A percentile compares a stretch with the other conserved stretches of the same genome.
phyloP scores from a whole-genome alignment of 1,284 basidiomycete species.

The Cutaneotrichosporon sp. region DNA sequence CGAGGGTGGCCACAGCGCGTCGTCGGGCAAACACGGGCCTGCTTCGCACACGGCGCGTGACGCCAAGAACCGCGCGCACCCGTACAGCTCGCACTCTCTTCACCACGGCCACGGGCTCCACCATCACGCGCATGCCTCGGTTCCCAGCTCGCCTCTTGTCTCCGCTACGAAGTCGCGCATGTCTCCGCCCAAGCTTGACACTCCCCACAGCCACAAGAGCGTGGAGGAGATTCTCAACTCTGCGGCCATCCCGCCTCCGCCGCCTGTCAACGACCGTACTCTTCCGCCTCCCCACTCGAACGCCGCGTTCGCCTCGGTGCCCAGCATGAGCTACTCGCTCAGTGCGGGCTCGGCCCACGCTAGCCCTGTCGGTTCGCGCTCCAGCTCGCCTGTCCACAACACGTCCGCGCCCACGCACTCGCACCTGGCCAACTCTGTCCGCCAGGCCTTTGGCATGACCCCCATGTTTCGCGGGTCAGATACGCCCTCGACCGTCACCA shows the following conservation, averaged over 20 bases:
- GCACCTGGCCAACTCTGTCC: slow-evolving; percentile 61
- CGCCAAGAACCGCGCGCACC: slow-evolving; percentile 51
- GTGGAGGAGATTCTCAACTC: slow-evolving; percentile 56
- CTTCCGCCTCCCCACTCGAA: slow-evolving; percentile 45
- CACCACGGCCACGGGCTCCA: slow-evolving; percentile 14
- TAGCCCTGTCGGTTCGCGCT: slow-evolving; percentile 46
- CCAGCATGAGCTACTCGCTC: slow-evolving; percentile 37
- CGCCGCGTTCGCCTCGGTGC: slow-evolving; percentile 38
- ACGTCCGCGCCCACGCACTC: slow-evolving; percentile 18
- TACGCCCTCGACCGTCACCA: slow-evolving; percentile 20
- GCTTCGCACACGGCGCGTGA: slow-evolving; percentile 48
- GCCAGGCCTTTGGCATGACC: slow-evolving; percentile 84
- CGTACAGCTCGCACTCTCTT: slow-evolving; percentile 36
- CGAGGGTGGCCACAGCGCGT: slow-evolving; percentile 47
- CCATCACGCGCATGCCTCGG: slow-evolving; percentile 30
- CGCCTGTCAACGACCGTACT: slow-evolving; percentile 39
- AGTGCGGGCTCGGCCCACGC: slow-evolving; percentile 49
- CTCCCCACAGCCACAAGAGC: slow-evolving; percentile 39
- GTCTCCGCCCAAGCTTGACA: slow-evolving; percentile 44
- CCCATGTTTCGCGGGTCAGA: slow-evolving; percentile 63
- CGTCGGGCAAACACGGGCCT: slow-evolving; percentile 52
- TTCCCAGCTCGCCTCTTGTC: slow-evolving; percentile 48
- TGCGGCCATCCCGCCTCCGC: slow-evolving; percentile 47
- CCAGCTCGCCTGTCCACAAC: slow-evolving; percentile 42
- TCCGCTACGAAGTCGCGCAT: slow-evolving; percentile 34